Evolutionary conservation across 1,284 basidiomycete genomes (phyloP).

Genomic region (Sporisorium graminicola): DNA sequence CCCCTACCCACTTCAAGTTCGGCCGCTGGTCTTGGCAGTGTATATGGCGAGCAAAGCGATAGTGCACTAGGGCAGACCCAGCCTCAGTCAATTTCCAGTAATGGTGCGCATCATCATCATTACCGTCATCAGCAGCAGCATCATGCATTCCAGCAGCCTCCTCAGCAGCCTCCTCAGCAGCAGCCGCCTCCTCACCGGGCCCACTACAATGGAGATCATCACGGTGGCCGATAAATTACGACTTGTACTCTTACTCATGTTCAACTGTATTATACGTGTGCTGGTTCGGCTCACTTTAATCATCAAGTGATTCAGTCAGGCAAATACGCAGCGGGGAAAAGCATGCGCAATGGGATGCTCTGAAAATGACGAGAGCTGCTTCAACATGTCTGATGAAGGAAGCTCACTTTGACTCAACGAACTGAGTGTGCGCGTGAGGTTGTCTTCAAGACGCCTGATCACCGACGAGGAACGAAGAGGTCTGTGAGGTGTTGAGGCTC

Average conservation of each 20-base stretch:
- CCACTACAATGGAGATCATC: conserved; percentile 16
- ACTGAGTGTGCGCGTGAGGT: background rate
- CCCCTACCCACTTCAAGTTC: background rate
- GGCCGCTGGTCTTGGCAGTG: background rate
- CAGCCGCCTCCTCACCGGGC: conserved; percentile 10
- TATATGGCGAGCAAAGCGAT: conserved; percentile 11
- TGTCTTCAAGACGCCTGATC: too few species aligned
- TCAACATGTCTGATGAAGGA: background rate
- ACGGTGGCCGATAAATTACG: conserved; percentile 12
- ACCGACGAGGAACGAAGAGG: background rate
- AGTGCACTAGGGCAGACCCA: background rate
- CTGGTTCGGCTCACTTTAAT: background rate
- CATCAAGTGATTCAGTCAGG: background rate
- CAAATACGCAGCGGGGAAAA: background rate
- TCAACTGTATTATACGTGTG: conserved; percentile 6
- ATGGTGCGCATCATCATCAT: conserved; percentile 17
- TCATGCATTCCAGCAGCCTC: conserved; percentile 1
- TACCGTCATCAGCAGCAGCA: conserved; percentile 4
- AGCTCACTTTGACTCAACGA: background rate
- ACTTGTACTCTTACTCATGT: background rate
- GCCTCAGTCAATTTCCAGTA: conserved; percentile 1
- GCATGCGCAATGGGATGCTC: background rate
- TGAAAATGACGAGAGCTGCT: background rate
- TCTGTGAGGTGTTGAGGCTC: background rate
- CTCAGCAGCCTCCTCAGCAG: conserved; percentile 1